Percentiles rank a stretch among this genome's conserved stretches.
phyloP scores from a whole-genome alignment of 495 filamentous ascomycete genomes.

The Aspergillus homomorphus region DNA sequence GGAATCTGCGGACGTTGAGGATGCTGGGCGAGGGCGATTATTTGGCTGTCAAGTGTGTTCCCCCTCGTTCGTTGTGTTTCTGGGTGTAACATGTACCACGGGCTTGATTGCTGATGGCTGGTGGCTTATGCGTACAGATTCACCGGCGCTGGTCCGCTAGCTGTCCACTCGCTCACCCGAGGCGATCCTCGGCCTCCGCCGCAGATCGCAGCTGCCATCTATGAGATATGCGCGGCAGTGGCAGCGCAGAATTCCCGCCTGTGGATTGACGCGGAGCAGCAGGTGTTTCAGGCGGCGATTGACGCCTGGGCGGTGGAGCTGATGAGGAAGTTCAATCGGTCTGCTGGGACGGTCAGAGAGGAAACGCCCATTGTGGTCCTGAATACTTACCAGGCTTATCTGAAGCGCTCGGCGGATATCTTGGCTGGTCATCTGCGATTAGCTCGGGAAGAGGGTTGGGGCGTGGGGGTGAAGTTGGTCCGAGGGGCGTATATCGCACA shows the following conservation, averaged over 20 bases:
- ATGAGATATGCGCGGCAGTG: slow-evolving; percentile 68
- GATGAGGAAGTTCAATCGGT: slow-evolving; percentile 69
- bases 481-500: slow-evolving; percentile 71
- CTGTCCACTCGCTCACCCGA: slow-evolving; percentile 57
- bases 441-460: slow-evolving; percentile 62
- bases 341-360: slow-evolving; percentile 10
- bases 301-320: slow-evolving; percentile 74
- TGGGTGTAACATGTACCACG: not conserved
- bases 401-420: slow-evolving; percentile 59
- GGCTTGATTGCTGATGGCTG: not conserved
- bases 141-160: slow-evolving; percentile 70
- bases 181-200: slow-evolving; percentile 48
- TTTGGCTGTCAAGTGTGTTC: slow-evolving; percentile 65
- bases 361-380: slow-evolving; percentile 52
- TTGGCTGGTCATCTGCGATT: slow-evolving; percentile 59
- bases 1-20: slow-evolving; percentile 65
- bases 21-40: slow-evolving; percentile 67
- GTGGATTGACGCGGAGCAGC: slow-evolving; percentile 83
- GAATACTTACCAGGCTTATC: slow-evolving; percentile 76
- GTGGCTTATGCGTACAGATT: slow-evolving; percentile 42
- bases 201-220: slow-evolving; percentile 58
- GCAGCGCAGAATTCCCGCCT: slow-evolving; percentile 61
- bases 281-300: slow-evolving; percentile 68
- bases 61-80: not conserved
- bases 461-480: slow-evolving; percentile 83